Percentiles rank a stretch among this genome's conserved stretches.
Conservation (phyloP, 75 land plant genomes). For the Pinus albicaulis region DNA sequence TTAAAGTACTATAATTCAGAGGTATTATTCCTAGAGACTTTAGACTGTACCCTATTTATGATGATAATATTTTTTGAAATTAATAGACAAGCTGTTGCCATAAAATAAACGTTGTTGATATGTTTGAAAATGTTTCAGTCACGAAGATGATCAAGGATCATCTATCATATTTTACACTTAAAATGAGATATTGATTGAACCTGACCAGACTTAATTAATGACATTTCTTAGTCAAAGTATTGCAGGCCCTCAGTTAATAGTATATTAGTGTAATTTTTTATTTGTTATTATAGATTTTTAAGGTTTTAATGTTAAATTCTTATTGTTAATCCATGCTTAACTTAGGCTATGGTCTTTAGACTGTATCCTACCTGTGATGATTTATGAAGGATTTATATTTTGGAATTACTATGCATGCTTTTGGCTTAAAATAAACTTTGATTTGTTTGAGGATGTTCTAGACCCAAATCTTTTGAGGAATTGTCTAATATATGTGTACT, state of each 20-base stretch:
- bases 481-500: too few relatives aligned
- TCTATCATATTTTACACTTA: too few relatives aligned
- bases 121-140: too few relatives aligned
- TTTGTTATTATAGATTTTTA: background rate
- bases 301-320: background rate
- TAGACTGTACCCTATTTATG: background rate
- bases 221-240: background rate
- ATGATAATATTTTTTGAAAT: background rate
- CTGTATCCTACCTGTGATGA: background rate
- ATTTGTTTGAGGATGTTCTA: too few relatives aligned
- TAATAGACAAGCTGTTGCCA: background rate
- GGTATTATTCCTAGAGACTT: slow-evolving; percentile 33
- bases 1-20: slow-evolving; percentile 88
- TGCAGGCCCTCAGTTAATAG: background rate
- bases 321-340: too few relatives aligned
- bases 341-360: background rate
- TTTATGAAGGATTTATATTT: too few relatives aligned
- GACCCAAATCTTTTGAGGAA: too few relatives aligned
- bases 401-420: background rate
- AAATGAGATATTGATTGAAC: too few relatives aligned
- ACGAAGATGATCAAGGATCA: too few relatives aligned
- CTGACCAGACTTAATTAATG: background rate
- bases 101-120: too few relatives aligned
- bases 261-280: background rate
- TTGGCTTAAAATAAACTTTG: too few relatives aligned